These are phyloP conservation scores for Pleurostoma richardsiae DNA, from an alignment of 2,329 filamentous ascomycete species.

Conservation along the genomic window DNA sequence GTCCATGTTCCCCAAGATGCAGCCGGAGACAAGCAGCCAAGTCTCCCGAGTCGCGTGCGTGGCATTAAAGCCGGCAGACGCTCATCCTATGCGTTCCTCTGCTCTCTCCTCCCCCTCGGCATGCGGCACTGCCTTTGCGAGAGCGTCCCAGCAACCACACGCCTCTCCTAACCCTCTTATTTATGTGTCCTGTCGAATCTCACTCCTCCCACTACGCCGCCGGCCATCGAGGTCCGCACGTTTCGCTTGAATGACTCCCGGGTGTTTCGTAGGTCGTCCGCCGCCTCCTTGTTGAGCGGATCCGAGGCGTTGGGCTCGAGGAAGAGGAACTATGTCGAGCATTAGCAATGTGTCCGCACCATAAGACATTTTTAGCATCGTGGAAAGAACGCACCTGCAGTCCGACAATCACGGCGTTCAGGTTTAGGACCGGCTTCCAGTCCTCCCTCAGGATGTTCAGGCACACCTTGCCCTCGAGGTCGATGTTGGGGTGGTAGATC, in stretches of 20 bases:
- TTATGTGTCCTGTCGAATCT: conserved; percentile 75
- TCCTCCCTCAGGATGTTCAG: conserved; percentile 96
- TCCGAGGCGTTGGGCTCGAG: conserved; percentile 95
- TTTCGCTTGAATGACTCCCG: conserved; percentile 89
- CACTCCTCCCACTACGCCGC: conserved; percentile 68
- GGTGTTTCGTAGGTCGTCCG: conserved; percentile 82
- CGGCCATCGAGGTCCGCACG: conserved; percentile 77
- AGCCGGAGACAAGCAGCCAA: too few relatives aligned
- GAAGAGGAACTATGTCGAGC: conserved; percentile 67
- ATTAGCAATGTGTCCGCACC: conserved; percentile 28
- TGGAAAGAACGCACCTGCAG: conserved; percentile 49
- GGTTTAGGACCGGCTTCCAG: conserved; percentile 96
- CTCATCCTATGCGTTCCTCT: too few relatives aligned
- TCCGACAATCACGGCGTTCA: conserved; percentile 95
- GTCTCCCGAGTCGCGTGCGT: too few relatives aligned
- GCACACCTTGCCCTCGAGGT: conserved; percentile 95
- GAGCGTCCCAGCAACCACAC: too few relatives aligned
- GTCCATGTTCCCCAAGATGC: too few relatives aligned
- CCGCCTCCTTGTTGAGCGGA: conserved; percentile 97
- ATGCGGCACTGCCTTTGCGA: too few relatives aligned
- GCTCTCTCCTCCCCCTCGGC: too few relatives aligned
- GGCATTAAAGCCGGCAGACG: neutral
- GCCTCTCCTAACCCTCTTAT: conserved; percentile 27
- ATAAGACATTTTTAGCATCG: neutral
- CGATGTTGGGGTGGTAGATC: conserved; percentile 99